Conservation (phyloP, 331 rosid species). For the Malus hybrid region DNA sequence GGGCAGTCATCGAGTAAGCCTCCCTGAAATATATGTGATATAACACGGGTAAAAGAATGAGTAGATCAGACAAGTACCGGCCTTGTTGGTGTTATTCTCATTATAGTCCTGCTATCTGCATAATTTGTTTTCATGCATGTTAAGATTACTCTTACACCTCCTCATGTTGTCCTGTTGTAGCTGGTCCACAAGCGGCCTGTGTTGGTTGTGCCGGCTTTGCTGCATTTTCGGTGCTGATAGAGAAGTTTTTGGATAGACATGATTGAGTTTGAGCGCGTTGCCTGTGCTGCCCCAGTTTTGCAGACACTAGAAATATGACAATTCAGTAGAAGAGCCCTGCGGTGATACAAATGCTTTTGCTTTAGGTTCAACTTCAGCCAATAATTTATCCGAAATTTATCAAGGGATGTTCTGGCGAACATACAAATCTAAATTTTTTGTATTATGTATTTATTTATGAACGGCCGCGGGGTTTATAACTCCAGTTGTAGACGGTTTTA, state of each 20-base stretch:
- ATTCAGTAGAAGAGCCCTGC: slow-evolving; percentile 5
- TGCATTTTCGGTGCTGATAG: slow-evolving; percentile 79
- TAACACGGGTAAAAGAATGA: background rate
- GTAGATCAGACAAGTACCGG: background rate
- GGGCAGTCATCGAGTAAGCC: background rate
- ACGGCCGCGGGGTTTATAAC: too few relatives aligned
- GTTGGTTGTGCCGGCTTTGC: slow-evolving; percentile 93
- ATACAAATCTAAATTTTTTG: background rate
- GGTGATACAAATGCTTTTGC: background rate
- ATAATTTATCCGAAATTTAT: slow-evolving; percentile 7
- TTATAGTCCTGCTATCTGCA: background rate
- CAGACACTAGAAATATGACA: background rate
- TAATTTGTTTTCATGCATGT: background rate
- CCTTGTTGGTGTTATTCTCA: background rate
- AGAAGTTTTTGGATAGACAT: slow-evolving; percentile 85
- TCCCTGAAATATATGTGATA: background rate
- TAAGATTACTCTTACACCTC: background rate
- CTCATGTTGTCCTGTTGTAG: slow-evolving; percentile 29
- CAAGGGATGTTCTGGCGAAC: background rate
- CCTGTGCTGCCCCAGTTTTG: slow-evolving; percentile 23
- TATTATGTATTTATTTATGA: background rate
- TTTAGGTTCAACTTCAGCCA: background rate
- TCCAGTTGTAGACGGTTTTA: too few relatives aligned
- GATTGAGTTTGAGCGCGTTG: slow-evolving; percentile 19
- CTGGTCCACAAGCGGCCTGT: slow-evolving; percentile 91